phyloP scores from a whole-genome alignment of 2,329 filamentous ascomycete genomes.

The Furcasterigmium furcatum region DNA sequence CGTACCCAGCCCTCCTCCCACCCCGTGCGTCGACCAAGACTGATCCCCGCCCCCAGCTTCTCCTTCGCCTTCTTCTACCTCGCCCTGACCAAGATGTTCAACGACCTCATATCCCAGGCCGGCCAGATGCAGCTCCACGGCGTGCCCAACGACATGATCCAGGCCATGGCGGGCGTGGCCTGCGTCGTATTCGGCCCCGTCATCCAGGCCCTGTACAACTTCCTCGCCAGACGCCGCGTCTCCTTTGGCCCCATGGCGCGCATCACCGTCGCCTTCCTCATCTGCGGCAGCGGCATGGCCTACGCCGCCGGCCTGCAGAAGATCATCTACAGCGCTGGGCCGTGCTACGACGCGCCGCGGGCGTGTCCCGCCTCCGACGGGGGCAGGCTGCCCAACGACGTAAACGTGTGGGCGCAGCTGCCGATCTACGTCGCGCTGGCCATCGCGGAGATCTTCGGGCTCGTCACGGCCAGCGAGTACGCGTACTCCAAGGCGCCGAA shows the following conservation, averaged over 20 bases:
- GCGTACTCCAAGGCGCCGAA: conserved; percentile 71
- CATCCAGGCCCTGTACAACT: conserved; percentile 48
- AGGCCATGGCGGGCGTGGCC: conserved; percentile 49
- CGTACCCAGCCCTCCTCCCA: no score
- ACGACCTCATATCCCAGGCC: conserved; percentile 52
- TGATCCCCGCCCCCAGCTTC: no score
- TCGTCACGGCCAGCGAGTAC: conserved; percentile 68
- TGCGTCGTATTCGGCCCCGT: conserved; percentile 53
- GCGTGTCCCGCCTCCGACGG: conserved; percentile 27
- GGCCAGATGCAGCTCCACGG: conserved; percentile 48
- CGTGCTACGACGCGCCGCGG: conserved; percentile 44
- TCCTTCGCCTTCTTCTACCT: conserved; percentile 20
- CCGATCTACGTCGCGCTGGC: conserved; percentile 57
- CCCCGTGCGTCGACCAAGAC: no score
- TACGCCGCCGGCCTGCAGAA: conserved; percentile 59
- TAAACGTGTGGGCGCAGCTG: conserved; percentile 52
- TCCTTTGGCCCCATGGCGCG: conserved; percentile 60
- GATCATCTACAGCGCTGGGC: conserved; percentile 52
- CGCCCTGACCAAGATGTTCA: conserved; percentile 50
- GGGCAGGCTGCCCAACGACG: conserved; percentile 32
- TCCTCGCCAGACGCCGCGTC: conserved; percentile 39
- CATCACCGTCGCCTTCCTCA: conserved; percentile 62
- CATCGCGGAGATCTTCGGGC: conserved; percentile 59
- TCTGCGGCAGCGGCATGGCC: conserved; percentile 49
- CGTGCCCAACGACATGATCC: conserved; percentile 53